A percentile compares a stretch with the other conserved stretches of the same genome.
Evolutionary conservation across 768 basidiomycete genomes (phyloP).

Genomic region (Lactarius sp.): DNA sequence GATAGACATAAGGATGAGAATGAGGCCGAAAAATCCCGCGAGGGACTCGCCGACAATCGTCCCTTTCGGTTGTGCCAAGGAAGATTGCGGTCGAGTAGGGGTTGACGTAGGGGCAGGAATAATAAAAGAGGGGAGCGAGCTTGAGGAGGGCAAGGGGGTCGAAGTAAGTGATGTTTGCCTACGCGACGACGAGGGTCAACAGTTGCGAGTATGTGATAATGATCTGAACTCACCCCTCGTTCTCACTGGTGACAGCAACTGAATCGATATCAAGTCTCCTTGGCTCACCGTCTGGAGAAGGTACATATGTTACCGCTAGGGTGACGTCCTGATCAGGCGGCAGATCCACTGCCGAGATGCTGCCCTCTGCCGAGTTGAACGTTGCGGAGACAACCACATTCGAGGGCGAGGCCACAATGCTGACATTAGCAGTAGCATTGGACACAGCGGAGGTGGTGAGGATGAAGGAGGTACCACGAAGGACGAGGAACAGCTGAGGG

Average conservation of each 20-base stretch:
- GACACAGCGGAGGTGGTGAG: conserved; percentile 23
- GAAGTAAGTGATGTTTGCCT: conserved; percentile 20
- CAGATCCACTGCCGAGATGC: conserved; percentile 22
- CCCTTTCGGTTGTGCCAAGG: conserved; percentile 24
- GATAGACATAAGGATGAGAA: conserved; percentile 15
- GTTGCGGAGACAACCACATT: conserved; percentile 18
- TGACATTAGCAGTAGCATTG: conserved; percentile 27
- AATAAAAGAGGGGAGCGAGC: conserved; percentile 24
- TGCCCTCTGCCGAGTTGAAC: conserved; percentile 22
- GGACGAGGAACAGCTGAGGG: conserved; percentile 27
- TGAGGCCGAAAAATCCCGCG: conserved; percentile 26
- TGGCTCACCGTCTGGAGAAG: conserved; percentile 7
- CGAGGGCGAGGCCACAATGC: conserved; percentile 25
- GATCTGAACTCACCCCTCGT: conserved; percentile 9
- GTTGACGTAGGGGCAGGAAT: conserved; percentile 18
- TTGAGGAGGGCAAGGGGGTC: conserved; percentile 18
- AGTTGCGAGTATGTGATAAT: background rate
- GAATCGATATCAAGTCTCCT: conserved; percentile 26
- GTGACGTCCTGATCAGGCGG: conserved; percentile 23
- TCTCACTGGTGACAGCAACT: conserved; percentile 9
- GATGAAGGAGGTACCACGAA: conserved; percentile 24
- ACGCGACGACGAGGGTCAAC: background rate
- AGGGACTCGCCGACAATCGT: conserved; percentile 26
- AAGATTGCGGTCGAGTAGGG: conserved; percentile 7
- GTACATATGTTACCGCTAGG: conserved; percentile 24